Percentiles rank a stretch among this genome's conserved stretches.
Conservation (phyloP, 371 early-diverging fungal species). For the Mortierella sp. region DNA sequence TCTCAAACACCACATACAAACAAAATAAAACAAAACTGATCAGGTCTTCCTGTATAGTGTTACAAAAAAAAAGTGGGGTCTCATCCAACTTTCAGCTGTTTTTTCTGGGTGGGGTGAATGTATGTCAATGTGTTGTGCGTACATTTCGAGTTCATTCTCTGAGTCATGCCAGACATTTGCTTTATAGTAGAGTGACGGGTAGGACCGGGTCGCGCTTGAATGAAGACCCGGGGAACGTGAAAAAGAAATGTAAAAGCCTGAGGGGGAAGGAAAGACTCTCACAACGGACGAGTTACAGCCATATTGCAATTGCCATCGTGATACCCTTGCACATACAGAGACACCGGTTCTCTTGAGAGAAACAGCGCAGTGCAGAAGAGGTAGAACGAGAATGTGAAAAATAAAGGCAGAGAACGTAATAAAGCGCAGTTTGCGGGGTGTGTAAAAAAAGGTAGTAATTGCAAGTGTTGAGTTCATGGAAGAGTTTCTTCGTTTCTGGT, state of each 20-base stretch:
- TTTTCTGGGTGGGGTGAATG: too few species aligned
- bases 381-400: not conserved
- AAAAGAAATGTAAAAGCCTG: not conserved
- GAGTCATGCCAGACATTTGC: not conserved
- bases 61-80: not conserved
- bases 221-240: not conserved
- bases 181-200: not conserved
- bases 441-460: too few species aligned
- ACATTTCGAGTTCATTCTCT: too few species aligned
- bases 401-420: too few species aligned
- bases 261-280: not conserved
- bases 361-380: not conserved
- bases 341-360: not conserved
- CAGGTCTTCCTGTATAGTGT: not conserved
- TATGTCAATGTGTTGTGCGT: too few species aligned
- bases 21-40: not conserved
- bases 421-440: not conserved
- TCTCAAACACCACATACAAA: not conserved
- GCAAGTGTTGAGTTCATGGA: too few species aligned
- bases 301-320: not conserved
- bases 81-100: not conserved
- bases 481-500: too few species aligned
- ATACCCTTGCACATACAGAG: not conserved
- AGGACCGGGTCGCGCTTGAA: slow-evolving; percentile 11
- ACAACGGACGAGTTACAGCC: not conserved